Evolutionary conservation across 2,329 filamentous ascomycete species (phyloP), one percentile per base, ranked within the genome.

Genomic region (Cercospora sp.): DNA sequence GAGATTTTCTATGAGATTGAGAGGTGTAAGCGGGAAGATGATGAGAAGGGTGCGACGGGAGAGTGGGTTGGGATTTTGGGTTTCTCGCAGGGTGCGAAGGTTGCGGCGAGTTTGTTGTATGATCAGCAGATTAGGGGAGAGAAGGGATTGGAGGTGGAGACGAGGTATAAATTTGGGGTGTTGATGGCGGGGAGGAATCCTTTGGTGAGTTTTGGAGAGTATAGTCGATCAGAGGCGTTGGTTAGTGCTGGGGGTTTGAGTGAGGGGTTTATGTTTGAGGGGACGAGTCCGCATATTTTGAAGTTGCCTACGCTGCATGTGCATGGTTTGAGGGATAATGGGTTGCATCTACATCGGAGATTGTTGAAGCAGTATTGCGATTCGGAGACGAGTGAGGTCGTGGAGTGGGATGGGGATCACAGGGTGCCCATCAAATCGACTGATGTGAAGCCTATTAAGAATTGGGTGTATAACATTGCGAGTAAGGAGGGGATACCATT

Each of bases 401-500:
- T 94, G 1, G 89, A 93, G 77, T 94, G 91, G 91, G 85, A 91
- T 66, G 91, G 90, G 0, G 85, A 83, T 1, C 91, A 94, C 77
- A 81, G 91, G 5, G 82, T 94, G 60, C 90, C 91, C 1, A 84
- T 94, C 68, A 91, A 90, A 81, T 82, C 80, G 24, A 80, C 79
- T 32, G 91, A 93, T 78, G 89, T 93, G 3, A 82, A 86, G 60
- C 81, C 78, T 9, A 80, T 91, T 10, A 81, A 86, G 10, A 78
- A 81, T 10, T 82, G 83, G 59, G 85, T 89, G 32, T 77, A 88
- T 40, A 80, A 82, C 26, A 75, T 88, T 43, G 85, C 85, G 3
- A 81, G 80, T 72, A 78, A 82, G 71, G 83, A 83, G n/a, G 83
- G 83, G n/a, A 76, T 83, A 49, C 37, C 61, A 12, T 24, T 72